Conservation (phyloP, 1,139 yeast genomes). For the Saccharomyces hybrid region DNA sequence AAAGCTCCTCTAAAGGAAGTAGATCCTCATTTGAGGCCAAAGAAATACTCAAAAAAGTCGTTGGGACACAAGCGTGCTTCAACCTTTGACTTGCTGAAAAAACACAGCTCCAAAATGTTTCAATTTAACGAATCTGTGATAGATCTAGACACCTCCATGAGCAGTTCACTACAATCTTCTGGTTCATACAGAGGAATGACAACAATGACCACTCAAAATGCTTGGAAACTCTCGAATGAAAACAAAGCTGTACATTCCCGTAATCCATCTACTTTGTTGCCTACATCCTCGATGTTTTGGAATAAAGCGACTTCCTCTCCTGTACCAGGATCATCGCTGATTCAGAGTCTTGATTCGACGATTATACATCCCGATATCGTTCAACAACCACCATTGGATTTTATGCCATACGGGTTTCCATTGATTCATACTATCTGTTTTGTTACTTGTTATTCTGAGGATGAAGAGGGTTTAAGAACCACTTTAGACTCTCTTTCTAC, state of each 20-base stretch:
- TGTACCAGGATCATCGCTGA: constrained; percentile 9
- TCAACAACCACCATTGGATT: constrained; percentile 84
- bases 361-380: constrained; percentile 65
- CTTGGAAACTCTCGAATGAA: constrained; percentile 11
- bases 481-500: constrained; percentile 88
- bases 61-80: constrained; percentile 8
- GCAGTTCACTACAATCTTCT: constrained; percentile 6
- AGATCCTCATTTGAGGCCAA: constrained; percentile 34
- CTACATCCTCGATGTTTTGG: constrained; percentile 9
- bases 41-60: constrained; percentile 11
- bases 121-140: constrained; percentile 12
- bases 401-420: constrained; percentile 84
- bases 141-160: constrained; percentile 1
- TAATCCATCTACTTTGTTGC: constrained; percentile 4
- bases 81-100: constrained; percentile 24
- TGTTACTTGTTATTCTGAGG: constrained; percentile 94
- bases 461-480: constrained; percentile 73
- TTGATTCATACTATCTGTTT: constrained; percentile 75
- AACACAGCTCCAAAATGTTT: constrained; percentile 19
- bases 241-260: constrained; percentile 9
- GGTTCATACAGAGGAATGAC: constrained; percentile 25
- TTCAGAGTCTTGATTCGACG: constrained; percentile 56
- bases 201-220: constrained; percentile 33
- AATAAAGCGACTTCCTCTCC: constrained; percentile 4
- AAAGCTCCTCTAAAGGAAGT: constrained; percentile 53